Evolutionary conservation across 2,329 filamentous ascomycete species (phyloP).

Genomic region (Endoconidiophora laricicola): DNA sequence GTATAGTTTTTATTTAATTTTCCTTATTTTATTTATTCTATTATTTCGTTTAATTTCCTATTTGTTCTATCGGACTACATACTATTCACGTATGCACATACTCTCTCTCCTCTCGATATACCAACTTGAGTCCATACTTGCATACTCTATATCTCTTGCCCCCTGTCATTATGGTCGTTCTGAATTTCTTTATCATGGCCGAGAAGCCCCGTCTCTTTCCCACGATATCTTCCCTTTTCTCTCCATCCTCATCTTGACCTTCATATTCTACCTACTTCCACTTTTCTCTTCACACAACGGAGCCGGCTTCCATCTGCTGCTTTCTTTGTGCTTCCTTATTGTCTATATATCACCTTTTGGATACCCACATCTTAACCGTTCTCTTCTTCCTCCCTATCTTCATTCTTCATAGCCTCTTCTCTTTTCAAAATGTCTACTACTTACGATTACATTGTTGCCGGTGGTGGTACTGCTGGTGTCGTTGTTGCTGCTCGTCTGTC

Average conservation of each 20-base stretch:
- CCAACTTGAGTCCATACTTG: too few species aligned
- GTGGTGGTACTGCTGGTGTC: constrained; percentile 21
- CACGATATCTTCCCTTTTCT: constrained; percentile 1
- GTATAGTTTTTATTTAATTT: too few species aligned
- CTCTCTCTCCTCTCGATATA: too few species aligned
- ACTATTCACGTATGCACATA: too few species aligned
- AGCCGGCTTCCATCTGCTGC: not conserved
- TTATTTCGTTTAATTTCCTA: too few species aligned
- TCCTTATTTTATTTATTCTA: too few species aligned
- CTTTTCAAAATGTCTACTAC: constrained; percentile 3
- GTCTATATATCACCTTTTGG: not conserved
- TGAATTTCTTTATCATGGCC: too few species aligned
- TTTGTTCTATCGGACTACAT: too few species aligned
- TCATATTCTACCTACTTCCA: not conserved
- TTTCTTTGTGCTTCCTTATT: not conserved
- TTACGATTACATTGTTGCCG: constrained; percentile 19
- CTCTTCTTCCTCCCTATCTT: not conserved
- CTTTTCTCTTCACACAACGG: not conserved
- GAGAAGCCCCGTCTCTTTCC: too few species aligned
- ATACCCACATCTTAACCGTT: not conserved
- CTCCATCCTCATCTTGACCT: not conserved
- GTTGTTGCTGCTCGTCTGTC: constrained; percentile 20
- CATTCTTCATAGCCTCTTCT: not conserved
- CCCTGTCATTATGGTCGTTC: too few species aligned
- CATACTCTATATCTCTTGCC: too few species aligned